phyloP scores from a whole-genome alignment of 73 alveolate genomes.

The Paramecium pentaurelia region DNA sequence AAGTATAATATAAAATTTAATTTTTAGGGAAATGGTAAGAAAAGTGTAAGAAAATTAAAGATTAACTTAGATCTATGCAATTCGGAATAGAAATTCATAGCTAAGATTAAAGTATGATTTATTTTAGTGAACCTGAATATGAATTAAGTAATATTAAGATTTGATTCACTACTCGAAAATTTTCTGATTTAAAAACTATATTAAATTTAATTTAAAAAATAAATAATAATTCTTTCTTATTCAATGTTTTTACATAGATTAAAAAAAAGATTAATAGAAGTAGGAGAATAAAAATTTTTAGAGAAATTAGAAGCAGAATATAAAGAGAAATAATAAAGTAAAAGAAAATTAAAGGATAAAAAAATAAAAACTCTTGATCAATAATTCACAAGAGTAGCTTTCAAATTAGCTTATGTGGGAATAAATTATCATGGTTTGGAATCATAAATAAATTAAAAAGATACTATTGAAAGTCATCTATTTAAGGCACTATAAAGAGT shows the following conservation, averaged over 20 bases:
- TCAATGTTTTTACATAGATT: neutral
- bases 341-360: neutral
- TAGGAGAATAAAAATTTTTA: neutral
- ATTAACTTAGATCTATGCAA: neutral
- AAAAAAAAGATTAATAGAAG: neutral
- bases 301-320: neutral
- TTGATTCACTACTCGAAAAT: neutral
- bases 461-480: slow-evolving; percentile 49
- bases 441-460: neutral
- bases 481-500: slow-evolving; percentile 37
- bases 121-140: neutral
- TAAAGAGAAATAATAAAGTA: neutral
- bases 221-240: neutral
- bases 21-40: neutral
- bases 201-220: neutral
- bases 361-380: neutral
- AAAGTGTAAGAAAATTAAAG: neutral
- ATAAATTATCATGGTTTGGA: slow-evolving; percentile 59
- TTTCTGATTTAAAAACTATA: neutral
- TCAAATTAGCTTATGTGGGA: slow-evolving; percentile 11
- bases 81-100: neutral
- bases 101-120: neutral
- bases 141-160: neutral
- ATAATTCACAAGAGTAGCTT: neutral
- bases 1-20: neutral